Evolutionary conservation across 1,139 yeast species (phyloP).

Genomic region (Pichiaceae sp.): DNA sequence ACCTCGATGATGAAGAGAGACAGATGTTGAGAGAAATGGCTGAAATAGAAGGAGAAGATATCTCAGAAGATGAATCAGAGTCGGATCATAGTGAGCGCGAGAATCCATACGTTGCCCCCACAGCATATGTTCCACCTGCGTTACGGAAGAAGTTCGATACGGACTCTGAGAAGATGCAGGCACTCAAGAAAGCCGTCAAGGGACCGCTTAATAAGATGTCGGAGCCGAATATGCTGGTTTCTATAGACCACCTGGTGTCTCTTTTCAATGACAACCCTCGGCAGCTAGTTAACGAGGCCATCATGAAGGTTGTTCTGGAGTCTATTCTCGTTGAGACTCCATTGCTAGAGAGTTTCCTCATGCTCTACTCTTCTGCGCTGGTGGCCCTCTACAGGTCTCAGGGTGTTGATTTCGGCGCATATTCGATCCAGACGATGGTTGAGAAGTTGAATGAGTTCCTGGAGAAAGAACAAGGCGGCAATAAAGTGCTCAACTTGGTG

Average conservation of each 20-base stretch:
- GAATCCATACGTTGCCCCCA: conserved; percentile 85
- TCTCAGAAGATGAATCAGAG: conserved; percentile 19
- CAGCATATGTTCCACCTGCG: conserved; percentile 79
- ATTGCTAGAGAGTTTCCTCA: conserved; percentile 68
- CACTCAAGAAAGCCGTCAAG: conserved; percentile 55
- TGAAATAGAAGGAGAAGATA: conserved; percentile 27
- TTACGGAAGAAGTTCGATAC: conserved; percentile 43
- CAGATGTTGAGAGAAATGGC: conserved; percentile 28
- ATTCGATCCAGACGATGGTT: conserved; percentile 67
- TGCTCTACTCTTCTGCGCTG: conserved; percentile 71
- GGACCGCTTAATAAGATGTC: conserved; percentile 82
- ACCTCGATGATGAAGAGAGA: conserved; percentile 37
- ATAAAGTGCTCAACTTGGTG: conserved; percentile 62
- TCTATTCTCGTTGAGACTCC: conserved; percentile 61
- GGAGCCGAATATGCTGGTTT: conserved; percentile 69
- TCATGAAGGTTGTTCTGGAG: conserved; percentile 56
- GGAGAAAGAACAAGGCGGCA: conserved; percentile 27
- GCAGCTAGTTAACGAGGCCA: conserved; percentile 62
- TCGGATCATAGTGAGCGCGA: conserved; percentile 28
- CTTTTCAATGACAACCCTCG: conserved; percentile 64
- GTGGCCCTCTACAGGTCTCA: conserved; percentile 69
- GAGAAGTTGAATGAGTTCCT: conserved; percentile 47
- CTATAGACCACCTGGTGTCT: conserved; percentile 58
- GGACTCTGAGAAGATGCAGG: conserved; percentile 39
- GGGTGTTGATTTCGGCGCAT: conserved; percentile 90